These are phyloP conservation scores for Berkeleyomyces basicola DNA, from an alignment of 2,329 filamentous ascomycete genomes.

Conservation along the genomic window DNA sequence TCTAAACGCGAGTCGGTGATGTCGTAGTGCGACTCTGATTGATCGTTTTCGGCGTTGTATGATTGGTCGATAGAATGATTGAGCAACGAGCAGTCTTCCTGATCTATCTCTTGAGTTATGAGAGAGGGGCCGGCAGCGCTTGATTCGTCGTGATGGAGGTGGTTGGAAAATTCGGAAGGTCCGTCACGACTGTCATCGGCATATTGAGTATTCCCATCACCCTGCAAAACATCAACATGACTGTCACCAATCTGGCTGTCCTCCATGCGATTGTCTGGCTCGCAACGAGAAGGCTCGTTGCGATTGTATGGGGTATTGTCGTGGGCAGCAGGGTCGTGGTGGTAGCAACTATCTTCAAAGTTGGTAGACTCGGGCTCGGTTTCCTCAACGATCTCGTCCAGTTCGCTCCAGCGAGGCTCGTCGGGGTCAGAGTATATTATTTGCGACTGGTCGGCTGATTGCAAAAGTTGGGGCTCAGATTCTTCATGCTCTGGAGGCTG, in stretches of 20 bases:
- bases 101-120: neutral
- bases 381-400: constrained; percentile 10
- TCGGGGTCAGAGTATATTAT: constrained; percentile 10
- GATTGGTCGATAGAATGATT: constrained; percentile 13
- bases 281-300: neutral
- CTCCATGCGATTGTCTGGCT: neutral
- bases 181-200: neutral
- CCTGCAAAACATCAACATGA: neutral
- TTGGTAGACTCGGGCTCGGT: constrained; percentile 6
- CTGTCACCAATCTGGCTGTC: constrained; percentile 4
- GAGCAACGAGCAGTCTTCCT: constrained; percentile 9
- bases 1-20: constrained; percentile 1
- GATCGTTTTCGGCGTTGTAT: constrained; percentile 6
- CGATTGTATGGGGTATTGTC: neutral
- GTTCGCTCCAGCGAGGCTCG: constrained; percentile 9
- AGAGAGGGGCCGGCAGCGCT: neutral
- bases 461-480: constrained; percentile 2
- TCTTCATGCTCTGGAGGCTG: constrained; percentile 1
- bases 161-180: neutral
- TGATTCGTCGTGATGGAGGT: neutral
- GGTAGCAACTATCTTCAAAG: neutral
- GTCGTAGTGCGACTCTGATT: constrained; percentile 7
- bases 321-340: neutral
- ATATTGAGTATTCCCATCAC: neutral
- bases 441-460: constrained; percentile 1